Evolutionary conservation across 2,329 filamentous ascomycete genomes (phyloP).

Genomic region (Chaetomium olivaceum): DNA sequence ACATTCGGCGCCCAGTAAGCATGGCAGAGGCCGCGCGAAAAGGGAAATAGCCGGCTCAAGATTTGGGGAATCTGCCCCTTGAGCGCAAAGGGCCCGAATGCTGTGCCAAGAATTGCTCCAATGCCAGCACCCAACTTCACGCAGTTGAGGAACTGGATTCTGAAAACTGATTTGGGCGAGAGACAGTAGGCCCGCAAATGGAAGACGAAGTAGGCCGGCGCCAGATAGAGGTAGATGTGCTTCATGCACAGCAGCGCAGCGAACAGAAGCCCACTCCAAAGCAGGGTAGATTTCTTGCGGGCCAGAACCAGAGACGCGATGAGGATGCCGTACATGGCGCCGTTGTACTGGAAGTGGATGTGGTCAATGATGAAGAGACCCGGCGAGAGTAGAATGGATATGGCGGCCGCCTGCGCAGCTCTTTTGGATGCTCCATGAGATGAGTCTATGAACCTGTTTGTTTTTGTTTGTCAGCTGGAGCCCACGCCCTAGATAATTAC

Average conservation of each 20-base stretch:
- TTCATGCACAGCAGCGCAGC: constrained; percentile 88
- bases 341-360: constrained; percentile 99
- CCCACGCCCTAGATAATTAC: not conserved
- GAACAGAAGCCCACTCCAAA: constrained; percentile 80
- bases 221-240: constrained; percentile 96
- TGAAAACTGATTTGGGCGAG: constrained; percentile 72
- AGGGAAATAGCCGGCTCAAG: constrained; percentile 83
- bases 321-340: constrained; percentile 89
- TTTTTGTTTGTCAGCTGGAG: constrained; percentile 2
- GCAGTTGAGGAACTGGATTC: constrained; percentile 74
- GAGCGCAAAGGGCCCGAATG: constrained; percentile 84
- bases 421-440: constrained; percentile 65
- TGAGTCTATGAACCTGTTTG: constrained; percentile 71
- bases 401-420: constrained; percentile 78
- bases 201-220: constrained; percentile 93
- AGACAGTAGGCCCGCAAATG: constrained; percentile 88
- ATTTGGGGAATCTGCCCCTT: constrained; percentile 84
- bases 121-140: constrained; percentile 80
- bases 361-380: constrained; percentile 97
- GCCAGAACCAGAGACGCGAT: constrained; percentile 84
- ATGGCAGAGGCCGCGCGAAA: constrained; percentile 89
- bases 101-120: constrained; percentile 68
- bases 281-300: constrained; percentile 69
- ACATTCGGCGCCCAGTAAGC: constrained; percentile 98
- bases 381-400: constrained; percentile 88